A percentile compares a stretch with the other conserved stretches of the same genome.
phyloP scores from a whole-genome alignment of 352 stramenopile species.

The Pythium diclinum region DNA sequence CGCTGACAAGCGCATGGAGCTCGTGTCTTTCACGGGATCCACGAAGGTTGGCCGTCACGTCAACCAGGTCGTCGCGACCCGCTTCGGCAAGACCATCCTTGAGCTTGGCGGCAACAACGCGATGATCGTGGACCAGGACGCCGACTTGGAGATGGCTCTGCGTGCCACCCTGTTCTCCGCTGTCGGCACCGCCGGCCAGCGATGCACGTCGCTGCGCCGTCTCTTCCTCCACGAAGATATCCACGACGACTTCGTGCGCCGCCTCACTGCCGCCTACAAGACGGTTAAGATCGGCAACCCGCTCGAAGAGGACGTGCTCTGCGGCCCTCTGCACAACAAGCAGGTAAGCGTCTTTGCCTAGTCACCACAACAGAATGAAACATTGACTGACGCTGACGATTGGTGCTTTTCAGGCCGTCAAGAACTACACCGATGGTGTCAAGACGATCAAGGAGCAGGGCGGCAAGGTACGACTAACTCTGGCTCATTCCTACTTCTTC shows the following conservation, averaged over 20 bases:
- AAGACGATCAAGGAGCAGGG: conserved; percentile 78
- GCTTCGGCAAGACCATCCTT: conserved; percentile 91
- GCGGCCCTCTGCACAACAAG: conserved; percentile 73
- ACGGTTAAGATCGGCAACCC: conserved; percentile 89
- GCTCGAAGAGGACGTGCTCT: conserved; percentile 80
- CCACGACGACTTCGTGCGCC: conserved; percentile 87
- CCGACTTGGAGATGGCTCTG: conserved; percentile 89
- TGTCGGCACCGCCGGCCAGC: conserved; percentile 90
- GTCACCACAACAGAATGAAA: not conserved
- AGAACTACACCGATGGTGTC: conserved; percentile 85
- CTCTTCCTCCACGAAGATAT: conserved; percentile 91
- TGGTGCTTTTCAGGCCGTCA: conserved; percentile 47
- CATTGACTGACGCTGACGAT: not conserved
- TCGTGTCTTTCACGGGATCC: conserved; percentile 91
- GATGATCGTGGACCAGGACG: conserved; percentile 92
- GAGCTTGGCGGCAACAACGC: conserved; percentile 93
- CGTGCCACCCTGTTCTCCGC: conserved; percentile 89
- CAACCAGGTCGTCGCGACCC: conserved; percentile 80
- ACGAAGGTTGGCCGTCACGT: conserved; percentile 87
- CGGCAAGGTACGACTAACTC: conserved; percentile 34
- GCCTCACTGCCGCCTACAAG: conserved; percentile 82
- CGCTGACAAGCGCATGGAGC: conserved; percentile 81
- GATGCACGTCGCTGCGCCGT: conserved; percentile 90
- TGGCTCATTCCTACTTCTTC: not conserved
- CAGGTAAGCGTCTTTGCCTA: conserved; percentile 24